These are phyloP conservation scores for Penium margaritaceum DNA, from an alignment of 139 green algal genomes.

Conservation along the genomic window DNA sequence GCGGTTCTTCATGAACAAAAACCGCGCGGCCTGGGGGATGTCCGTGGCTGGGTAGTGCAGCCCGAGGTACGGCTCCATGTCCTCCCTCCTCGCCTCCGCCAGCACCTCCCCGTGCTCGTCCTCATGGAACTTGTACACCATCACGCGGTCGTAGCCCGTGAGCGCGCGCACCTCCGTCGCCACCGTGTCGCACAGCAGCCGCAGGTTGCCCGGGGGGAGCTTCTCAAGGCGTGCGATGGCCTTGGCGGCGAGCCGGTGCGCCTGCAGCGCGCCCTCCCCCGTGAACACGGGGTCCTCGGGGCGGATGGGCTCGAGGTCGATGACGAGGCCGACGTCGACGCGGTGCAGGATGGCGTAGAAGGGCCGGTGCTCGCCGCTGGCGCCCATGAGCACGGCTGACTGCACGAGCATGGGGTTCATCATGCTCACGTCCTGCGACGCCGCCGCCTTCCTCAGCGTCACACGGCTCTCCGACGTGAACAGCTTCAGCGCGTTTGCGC, in stretches of 20 bases:
- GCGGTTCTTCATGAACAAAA: constrained; percentile 41
- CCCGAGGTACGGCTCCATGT: constrained; percentile 20
- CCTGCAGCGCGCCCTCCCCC: constrained; percentile 10
- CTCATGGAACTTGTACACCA: constrained; percentile 47
- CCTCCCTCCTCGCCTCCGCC: constrained; percentile 8
- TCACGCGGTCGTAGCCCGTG: constrained; percentile 44
- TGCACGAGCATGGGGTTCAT: constrained; percentile 13
- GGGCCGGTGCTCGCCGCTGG: too few species aligned
- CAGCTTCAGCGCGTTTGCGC: constrained; percentile 9
- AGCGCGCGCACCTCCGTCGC: constrained; percentile 36
- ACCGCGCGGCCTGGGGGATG: constrained; percentile 33
- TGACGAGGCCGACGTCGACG: too few species aligned
- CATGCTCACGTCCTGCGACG: background rate
- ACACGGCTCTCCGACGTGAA: constrained; percentile 6
- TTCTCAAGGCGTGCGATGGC: constrained; percentile 17
- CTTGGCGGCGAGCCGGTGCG: constrained; percentile 32
- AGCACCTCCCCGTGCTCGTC: constrained; percentile 47
- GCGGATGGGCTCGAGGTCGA: background rate
- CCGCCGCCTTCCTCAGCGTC: background rate
- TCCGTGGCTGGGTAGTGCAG: constrained; percentile 49
- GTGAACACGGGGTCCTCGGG: background rate
- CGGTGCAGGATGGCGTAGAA: constrained; percentile 27
- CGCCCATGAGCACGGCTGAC: too few species aligned
- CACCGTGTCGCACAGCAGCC: constrained; percentile 27
- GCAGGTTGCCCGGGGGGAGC: constrained; percentile 12